Evolutionary conservation across 2,329 filamentous ascomycete species (phyloP).

Genomic region (Pseudogymnoascus sp.): DNA sequence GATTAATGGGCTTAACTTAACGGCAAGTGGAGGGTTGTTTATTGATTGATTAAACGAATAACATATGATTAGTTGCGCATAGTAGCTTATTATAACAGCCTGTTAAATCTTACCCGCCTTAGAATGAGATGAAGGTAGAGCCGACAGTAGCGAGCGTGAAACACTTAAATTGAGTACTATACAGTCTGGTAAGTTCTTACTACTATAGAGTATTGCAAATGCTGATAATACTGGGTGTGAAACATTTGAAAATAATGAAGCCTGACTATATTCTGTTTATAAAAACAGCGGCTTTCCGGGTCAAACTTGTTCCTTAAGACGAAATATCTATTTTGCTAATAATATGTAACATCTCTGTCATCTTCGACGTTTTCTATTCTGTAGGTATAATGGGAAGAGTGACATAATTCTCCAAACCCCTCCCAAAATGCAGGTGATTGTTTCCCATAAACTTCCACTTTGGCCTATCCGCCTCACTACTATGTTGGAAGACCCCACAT

Average conservation of each 20-base stretch:
- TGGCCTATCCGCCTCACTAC: slow-evolving; percentile 22
- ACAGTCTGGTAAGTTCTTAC: neutral
- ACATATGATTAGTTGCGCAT: neutral
- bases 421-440: slow-evolving; percentile 47
- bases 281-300: neutral
- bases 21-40: slow-evolving; percentile 27
- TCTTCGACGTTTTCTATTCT: neutral
- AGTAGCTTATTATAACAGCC: neutral
- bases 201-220: neutral
- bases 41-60: slow-evolving; percentile 12
- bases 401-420: slow-evolving; percentile 41
- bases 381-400: slow-evolving; percentile 43
- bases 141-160: neutral
- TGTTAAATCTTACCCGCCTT: neutral
- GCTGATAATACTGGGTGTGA: neutral
- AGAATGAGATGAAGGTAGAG: neutral
- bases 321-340: neutral
- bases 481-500: neutral
- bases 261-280: neutral
- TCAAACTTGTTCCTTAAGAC: neutral
- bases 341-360: neutral
- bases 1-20: slow-evolving; percentile 36
- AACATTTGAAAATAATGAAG: neutral
- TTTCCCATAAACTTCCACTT: slow-evolving; percentile 35
- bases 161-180: neutral